These are phyloP conservation scores for Hypoxylon fragiforme DNA, from an alignment of 495 filamentous ascomycete genomes.

Conservation along the genomic window DNA sequence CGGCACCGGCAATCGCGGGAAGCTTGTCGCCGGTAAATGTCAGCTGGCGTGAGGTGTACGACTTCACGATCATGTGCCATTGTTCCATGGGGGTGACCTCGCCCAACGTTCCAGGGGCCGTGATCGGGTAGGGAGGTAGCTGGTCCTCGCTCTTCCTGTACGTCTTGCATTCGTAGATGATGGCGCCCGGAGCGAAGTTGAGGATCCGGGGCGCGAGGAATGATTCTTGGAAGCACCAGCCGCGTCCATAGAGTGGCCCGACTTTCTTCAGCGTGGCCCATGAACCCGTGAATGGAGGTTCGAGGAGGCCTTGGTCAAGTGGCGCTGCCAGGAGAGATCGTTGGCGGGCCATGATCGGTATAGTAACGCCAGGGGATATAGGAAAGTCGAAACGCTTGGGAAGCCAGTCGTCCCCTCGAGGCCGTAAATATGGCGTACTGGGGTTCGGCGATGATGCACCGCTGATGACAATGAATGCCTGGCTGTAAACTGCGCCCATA, in stretches of 20 bases:
- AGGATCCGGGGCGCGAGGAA: conserved; percentile 21
- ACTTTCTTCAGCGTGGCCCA: conserved; percentile 22
- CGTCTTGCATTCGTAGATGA: conserved; percentile 23
- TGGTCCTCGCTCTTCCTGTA: conserved; percentile 24
- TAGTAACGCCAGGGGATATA: conserved; percentile 3
- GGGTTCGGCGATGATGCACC: conserved; percentile 22
- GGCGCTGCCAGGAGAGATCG: conserved; percentile 22
- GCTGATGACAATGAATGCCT: conserved; percentile 26
- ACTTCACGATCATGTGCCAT: conserved; percentile 34
- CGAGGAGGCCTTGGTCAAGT: conserved; percentile 19
- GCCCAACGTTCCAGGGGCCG: conserved; percentile 12
- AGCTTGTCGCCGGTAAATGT: conserved; percentile 27
- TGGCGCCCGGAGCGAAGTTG: conserved; percentile 15
- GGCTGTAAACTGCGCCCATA: conserved; percentile 38
- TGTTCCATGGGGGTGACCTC: conserved; percentile 12
- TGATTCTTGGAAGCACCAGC: conserved; percentile 25
- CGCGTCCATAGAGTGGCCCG: conserved; percentile 15
- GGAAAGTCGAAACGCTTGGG: conserved; percentile 14
- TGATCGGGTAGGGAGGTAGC: conserved; percentile 17
- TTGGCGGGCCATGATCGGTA: conserved; percentile 17
- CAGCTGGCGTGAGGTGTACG: conserved; percentile 29
- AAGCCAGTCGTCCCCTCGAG: conserved; percentile 16
- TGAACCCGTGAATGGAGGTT: conserved; percentile 16
- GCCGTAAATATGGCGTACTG: conserved; percentile 12
- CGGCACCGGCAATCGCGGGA: conserved; percentile 31